Evolutionary conservation across 805 yeast species (phyloP), one percentile per base, ranked within the genome.

Genomic region (Yamadazyma sp.): DNA sequence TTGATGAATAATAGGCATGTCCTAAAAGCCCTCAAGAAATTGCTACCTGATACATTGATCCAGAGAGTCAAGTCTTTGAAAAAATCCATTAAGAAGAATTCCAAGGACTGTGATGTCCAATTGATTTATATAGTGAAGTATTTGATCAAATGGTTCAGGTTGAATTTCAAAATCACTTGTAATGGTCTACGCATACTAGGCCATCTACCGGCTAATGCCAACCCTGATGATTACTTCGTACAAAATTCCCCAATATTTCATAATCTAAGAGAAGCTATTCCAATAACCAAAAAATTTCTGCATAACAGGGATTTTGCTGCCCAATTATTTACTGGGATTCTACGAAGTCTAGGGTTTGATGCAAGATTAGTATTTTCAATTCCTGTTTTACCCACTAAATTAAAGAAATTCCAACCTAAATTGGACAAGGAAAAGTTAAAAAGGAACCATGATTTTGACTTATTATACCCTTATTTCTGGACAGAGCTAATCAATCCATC

Each of bases 381-480:
- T 5, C 67, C 67, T 0, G 35, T 56, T 13, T 30, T 58, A 13
- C 34, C 52, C 4, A 28, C 46, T 3, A 36, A 35, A 16, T 43
- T 28, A 15, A 40, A 36, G n/a, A 40, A 30, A 11, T 27, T 32
- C 2, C 65, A 58, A 35, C 65, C 65, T 2, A 44, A 45, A 21
- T 27, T 49, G 6, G 54, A 57, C 28, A 28, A 24, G n/a, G 35
- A 37, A 2, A 50, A 47, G 16, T 36, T 56, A 1, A 28, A 35
- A 8, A 27, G 41, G 5, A 60, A 55, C 26, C 53, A 51, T 30
- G 67, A 61, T 30, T 45, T 48, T 36, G 67, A 61, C 39, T 40
- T 61, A 8, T 37, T 61, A 6, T 60, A 56, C 34, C 67, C 67
- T 1, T 61, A 61, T 39, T 61, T 42, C 35, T 61, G 67, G 67